Percentiles rank a stretch among this genome's conserved stretches.
These are phyloP conservation scores for Fusarium protoensiforme DNA, from an alignment of 2,329 filamentous ascomycete genomes.

Conservation along the genomic window DNA sequence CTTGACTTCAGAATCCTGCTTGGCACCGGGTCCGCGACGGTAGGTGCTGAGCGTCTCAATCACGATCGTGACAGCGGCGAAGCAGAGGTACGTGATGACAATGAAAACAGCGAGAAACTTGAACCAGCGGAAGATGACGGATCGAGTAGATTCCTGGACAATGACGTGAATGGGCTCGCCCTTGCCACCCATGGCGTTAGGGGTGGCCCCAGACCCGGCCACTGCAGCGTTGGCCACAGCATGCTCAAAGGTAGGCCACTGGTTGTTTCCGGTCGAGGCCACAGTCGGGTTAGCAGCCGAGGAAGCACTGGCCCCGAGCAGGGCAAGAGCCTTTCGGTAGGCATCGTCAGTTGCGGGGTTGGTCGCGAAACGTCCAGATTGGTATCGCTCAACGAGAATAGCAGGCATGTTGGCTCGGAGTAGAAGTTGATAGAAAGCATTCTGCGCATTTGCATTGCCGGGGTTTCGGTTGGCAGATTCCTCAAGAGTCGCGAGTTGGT, in stretches of 20 bases:
- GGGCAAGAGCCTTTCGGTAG: constrained; percentile 78
- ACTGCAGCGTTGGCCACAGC: constrained; percentile 44
- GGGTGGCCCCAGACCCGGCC: constrained; percentile 29
- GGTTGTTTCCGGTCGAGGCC: constrained; percentile 34
- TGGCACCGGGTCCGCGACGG: constrained; percentile 77
- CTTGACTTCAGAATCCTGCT: constrained; percentile 85
- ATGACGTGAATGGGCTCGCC: constrained; percentile 93
- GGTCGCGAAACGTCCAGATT: constrained; percentile 84
- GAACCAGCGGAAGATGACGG: constrained; percentile 87
- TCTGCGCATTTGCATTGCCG: constrained; percentile 86
- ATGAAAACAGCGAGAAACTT: constrained; percentile 86
- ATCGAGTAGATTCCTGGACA: constrained; percentile 87
- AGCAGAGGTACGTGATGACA: constrained; percentile 80
- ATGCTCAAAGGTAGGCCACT: constrained; percentile 47
- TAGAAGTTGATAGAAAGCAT: constrained; percentile 92
- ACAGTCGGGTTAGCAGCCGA: constrained; percentile 37
- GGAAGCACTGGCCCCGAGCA: constrained; percentile 46
- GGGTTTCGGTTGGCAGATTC: constrained; percentile 94
- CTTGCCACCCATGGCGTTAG: constrained; percentile 71
- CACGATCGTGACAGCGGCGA: constrained; percentile 83
- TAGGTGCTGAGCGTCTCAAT: constrained; percentile 84
- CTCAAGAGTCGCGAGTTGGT: constrained; percentile 85
- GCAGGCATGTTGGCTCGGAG: constrained; percentile 93
- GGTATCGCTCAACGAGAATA: constrained; percentile 90
- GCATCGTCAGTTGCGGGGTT: constrained; percentile 82